Conservation (phyloP, 1,284 basidiomycete species). For the Trametes pubescens region DNA sequence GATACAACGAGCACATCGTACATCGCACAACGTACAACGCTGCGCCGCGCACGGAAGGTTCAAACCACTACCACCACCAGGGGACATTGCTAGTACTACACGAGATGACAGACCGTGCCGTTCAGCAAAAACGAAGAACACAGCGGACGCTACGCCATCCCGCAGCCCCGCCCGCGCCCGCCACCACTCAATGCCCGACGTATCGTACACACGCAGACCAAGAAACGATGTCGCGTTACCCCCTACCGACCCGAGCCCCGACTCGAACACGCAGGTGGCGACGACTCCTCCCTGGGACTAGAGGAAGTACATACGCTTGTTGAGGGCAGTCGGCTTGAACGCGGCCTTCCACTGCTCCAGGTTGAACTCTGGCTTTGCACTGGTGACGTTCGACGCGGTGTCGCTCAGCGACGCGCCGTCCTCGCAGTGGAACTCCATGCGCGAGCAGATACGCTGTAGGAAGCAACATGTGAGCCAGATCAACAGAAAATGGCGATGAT, state of each 20-base stretch:
- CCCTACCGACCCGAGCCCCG: neutral
- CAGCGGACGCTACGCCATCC: too few relatives aligned
- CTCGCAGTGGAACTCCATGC: constrained; percentile 29
- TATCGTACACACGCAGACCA: neutral
- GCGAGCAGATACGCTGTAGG: constrained; percentile 56
- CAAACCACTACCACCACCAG: neutral
- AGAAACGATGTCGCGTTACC: neutral
- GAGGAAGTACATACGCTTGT: constrained; percentile 52
- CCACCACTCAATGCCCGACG: too few relatives aligned
- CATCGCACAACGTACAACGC: neutral
- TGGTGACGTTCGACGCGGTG: constrained; percentile 40
- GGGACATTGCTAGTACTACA: neutral
- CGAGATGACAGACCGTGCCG: neutral
- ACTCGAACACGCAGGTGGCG: neutral
- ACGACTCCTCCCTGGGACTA: constrained; percentile 25
- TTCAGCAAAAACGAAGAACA: neutral
- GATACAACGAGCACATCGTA: constrained; percentile 4
- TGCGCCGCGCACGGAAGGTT: neutral
- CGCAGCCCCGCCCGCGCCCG: too few relatives aligned
- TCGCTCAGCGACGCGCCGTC: constrained; percentile 27
- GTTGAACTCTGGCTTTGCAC: constrained; percentile 41
- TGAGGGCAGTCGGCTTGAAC: constrained; percentile 23
- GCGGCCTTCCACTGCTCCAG: constrained; percentile 45
- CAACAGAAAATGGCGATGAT: neutral
- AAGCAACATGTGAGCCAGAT: neutral